Base-by-base conservation (phyloP, 2,329 filamentous ascomycete genomes). In the Trichophyton benhamiae region DNA sequence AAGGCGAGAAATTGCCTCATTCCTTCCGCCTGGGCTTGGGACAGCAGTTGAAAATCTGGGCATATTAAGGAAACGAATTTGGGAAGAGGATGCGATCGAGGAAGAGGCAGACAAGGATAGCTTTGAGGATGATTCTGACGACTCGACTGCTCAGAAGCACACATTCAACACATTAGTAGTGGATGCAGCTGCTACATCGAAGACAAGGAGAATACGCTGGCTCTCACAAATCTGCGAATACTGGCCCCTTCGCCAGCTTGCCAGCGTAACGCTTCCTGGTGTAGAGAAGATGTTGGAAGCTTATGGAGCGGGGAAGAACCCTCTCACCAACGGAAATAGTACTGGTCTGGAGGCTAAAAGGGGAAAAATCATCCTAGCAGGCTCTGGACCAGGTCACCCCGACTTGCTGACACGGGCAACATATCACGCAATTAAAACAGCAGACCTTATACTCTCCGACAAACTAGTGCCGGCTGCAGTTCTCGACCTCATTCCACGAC, bases 201-300 rank as follows among this genome's bases (percentile, higher is more conserved):
- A 90, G 71, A 91, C 83, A 22, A 81, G 92, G 63, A 83, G 94
- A 59, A 91, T 95, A 79, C 83, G 94, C 62, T 99, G 94, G 94
- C 79, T 99, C 1, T 84, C 88, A 20, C 94, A 99, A 72, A 90
- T 99, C 59, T 99, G 94, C 80, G 94, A 99, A 77, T 99, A 99
- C 76, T 99, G 94, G 94, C 91, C 94, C 1, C 80, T 99, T 27
- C 86, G 85, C 65, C 84, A 88, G 17, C 82, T 99, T 1, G 90
- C 91, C 6, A 80, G 82, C 46, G 87, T 97, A 65, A 87, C 83
- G 2, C 89, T 96, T 68, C 81, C 82, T 7, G 91, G 97, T 67
- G 85, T 96, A 5, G 84, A 89, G 15, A 73, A 77, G 11, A 83
- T 97, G 0, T 80, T 99, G n/a, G 77, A 82, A 64, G 85, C 88